phyloP scores from a whole-genome alignment of 1,284 basidiomycete genomes.

The Leccinum variabile region DNA sequence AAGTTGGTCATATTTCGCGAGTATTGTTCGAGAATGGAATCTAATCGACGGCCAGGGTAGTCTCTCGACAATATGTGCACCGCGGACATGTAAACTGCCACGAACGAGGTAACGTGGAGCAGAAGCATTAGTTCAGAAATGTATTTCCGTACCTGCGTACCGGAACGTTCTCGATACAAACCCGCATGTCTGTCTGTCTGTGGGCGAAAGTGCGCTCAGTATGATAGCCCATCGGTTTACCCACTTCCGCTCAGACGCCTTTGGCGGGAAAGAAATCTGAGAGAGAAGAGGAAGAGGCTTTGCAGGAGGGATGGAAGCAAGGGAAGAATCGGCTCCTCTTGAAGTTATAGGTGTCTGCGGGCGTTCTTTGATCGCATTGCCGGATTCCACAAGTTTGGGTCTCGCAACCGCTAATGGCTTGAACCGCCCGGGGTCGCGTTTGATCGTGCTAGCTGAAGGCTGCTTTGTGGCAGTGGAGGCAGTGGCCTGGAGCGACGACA shows the following conservation, averaged over 20 bases:
- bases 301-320: not conserved
- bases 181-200: constrained; percentile 44
- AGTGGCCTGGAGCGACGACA: not conserved
- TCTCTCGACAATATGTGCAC: constrained; percentile 42
- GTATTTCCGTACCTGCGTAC: constrained; percentile 53
- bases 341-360: not conserved
- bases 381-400: constrained; percentile 1
- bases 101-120: not conserved
- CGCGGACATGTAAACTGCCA: constrained; percentile 62
- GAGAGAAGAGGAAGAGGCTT: constrained; percentile 32
- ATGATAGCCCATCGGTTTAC: constrained; percentile 54
- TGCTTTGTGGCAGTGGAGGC: constrained; percentile 1
- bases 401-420: constrained; percentile 15
- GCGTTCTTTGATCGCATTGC: not conserved
- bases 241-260: constrained; percentile 53
- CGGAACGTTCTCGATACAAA: constrained; percentile 60
- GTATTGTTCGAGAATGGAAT: constrained; percentile 39
- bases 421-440: constrained; percentile 15
- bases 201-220: constrained; percentile 47
- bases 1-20: constrained; percentile 53
- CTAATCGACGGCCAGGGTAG: constrained; percentile 52
- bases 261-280: constrained; percentile 54
- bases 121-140: not conserved
- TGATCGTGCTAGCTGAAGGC: not conserved
- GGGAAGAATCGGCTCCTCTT: not conserved